Evolutionary conservation across 768 basidiomycete genomes (phyloP), one percentile per base, ranked within the genome.

Genomic region (Boletus edulis): DNA sequence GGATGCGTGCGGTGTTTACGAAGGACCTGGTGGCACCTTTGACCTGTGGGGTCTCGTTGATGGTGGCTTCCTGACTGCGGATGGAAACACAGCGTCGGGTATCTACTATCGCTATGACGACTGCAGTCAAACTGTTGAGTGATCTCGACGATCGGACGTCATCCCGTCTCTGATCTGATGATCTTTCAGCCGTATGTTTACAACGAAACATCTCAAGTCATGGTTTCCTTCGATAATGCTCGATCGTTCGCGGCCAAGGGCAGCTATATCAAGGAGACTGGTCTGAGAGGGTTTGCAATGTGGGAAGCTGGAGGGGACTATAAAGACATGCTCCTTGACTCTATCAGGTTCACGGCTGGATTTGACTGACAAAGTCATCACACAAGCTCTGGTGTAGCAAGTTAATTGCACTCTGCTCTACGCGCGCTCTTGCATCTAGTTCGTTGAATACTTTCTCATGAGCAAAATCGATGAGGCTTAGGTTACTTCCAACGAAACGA

Each of bases 221-320:
- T 85, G 75, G 71, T 91, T 39, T 81, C 88, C 0, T 91, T 78
- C 62, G 87, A 91, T 53, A 73, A 88, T 55, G 69, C 79, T 3
- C 61, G 67, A 31, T 85, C 88, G 1, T 88, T 85, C 59, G 68
- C 62, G 38, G 77, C 75, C 49, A 89, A 89, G 71, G 88, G 87
- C 8, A 60, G 65, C 4, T 89, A 78, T 65, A 85, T 89, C 62
- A 76, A 76, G 47, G 55, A 67, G 14, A 67, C 68, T 12, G 80
- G 79, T 7, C 69, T 91, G n/a, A 74, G 72, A 54, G 89, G 88
- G 4, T 89, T 89, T 67, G 73, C 82, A 2, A 80, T 86, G 70
- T 89, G 87, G 87, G 84, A 89, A 64, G 79, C 84, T 44, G 85
- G 80, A 31, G 85, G 85, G 5, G 89, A 89, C 64, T 76, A 70